Conservation (phyloP, 2,329 filamentous ascomycete genomes). For the Rhinocladiella mackenziei region DNA sequence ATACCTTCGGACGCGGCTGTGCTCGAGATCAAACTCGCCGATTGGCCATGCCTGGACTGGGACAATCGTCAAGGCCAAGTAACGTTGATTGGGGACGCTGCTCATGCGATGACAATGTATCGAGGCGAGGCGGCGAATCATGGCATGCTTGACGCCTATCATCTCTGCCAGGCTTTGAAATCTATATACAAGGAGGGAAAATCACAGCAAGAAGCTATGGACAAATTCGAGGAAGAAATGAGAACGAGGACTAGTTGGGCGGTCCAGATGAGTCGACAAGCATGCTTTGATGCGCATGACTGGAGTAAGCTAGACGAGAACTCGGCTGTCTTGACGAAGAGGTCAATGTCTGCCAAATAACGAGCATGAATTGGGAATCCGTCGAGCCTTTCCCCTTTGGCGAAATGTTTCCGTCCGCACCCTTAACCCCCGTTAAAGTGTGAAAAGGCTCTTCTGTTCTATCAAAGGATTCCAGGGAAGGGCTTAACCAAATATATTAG, state of each 20-base stretch:
- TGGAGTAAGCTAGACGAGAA: conserved; percentile 31
- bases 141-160: conserved; percentile 32
- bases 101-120: conserved; percentile 42
- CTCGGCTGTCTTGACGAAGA: conserved; percentile 33
- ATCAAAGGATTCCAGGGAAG: too few relatives aligned
- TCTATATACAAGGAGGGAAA: conserved; percentile 2
- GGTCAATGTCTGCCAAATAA: too few relatives aligned
- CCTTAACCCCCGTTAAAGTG: too few relatives aligned
- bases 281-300: conserved; percentile 37
- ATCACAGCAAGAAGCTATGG: conserved; percentile 23
- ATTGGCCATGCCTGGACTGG: conserved; percentile 30
- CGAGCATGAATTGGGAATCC: too few relatives aligned
- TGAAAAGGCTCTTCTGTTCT: too few relatives aligned
- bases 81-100: conserved; percentile 33
- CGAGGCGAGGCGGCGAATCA: conserved; percentile 37
- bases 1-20: conserved; percentile 33
- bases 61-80: conserved; percentile 32
- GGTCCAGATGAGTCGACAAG: conserved; percentile 35
- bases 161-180: conserved; percentile 21
- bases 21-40: conserved; percentile 31
- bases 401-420: too few relatives aligned
- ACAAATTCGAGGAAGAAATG: conserved; percentile 35
- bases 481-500: too few relatives aligned
- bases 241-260: conserved; percentile 31
- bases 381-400: too few relatives aligned